Conservation (phyloP, 768 basidiomycete genomes). For the Leccinum pellstonianum region DNA sequence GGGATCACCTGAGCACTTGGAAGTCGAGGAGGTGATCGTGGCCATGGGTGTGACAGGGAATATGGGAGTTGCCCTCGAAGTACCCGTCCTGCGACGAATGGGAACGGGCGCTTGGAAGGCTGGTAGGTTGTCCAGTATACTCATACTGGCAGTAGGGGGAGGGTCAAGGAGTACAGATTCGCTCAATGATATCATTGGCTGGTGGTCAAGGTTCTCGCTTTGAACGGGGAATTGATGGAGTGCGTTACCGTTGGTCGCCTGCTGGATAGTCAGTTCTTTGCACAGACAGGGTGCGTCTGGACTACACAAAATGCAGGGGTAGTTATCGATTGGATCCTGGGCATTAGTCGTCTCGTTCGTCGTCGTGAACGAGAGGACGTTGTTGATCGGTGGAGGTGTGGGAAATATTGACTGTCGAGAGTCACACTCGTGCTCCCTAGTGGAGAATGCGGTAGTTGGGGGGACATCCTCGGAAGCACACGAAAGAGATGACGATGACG, state of each 20-base stretch:
- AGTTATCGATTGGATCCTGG: conserved; percentile 33
- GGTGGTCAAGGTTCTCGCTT: conserved; percentile 12
- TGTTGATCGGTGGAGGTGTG: conserved; percentile 30
- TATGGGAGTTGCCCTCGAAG: conserved; percentile 43
- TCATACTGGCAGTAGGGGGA: conserved; percentile 35
- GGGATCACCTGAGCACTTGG: conserved; percentile 81
- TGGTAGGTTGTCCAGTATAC: conserved; percentile 74
- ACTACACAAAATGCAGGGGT: conserved; percentile 71
- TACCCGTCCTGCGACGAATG: conserved; percentile 56
- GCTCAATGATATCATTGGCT: conserved; percentile 20
- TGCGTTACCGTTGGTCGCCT: conserved; percentile 31
- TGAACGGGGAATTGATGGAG: conserved; percentile 16
- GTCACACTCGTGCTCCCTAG: conserved; percentile 26
- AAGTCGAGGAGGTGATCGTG: conserved; percentile 31
- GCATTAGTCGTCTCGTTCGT: conserved; percentile 29
- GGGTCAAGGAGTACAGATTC: conserved; percentile 30
- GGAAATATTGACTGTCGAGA: conserved; percentile 30
- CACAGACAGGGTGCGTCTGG: conserved; percentile 75
- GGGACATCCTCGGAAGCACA: conserved; percentile 49
- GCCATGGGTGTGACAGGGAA: conserved; percentile 49
- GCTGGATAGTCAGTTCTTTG: conserved; percentile 59
- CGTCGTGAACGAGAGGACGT: conserved; percentile 39
- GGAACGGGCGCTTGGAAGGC: conserved; percentile 82
- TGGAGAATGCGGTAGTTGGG: conserved; percentile 31
- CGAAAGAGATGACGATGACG: conserved; percentile 47